Evolutionary conservation across 2,329 filamentous ascomycete genomes (phyloP), one percentile per base, ranked within the genome.

Genomic region (Aspergillus felis): DNA sequence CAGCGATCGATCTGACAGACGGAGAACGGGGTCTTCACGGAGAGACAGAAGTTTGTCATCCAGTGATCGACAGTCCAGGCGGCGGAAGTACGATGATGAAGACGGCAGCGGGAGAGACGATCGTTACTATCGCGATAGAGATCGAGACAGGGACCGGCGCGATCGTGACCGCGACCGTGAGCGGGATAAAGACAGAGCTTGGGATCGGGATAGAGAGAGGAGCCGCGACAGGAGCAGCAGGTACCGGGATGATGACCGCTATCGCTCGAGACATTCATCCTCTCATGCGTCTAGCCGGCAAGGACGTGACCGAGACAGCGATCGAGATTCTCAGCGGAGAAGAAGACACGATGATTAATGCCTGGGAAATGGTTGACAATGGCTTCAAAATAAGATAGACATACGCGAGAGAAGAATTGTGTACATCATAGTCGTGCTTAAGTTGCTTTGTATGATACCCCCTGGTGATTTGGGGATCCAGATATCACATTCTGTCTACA

Each of bases 51-150:
- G 70, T 64, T 69, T 62, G 44, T 69, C 72, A 65, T 55, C 70
- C 58, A 63, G 71, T 47, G 69, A 73, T 53, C 69, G 70, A 27
- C 66, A 75, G 52, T 72, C 71, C 20, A 66, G 70, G 51, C 68
- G 71, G 41, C 73, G 71, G 42, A 69, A 68, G 46, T 70, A 76
- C 57, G 69, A 71, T 6, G 78, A 79, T 61, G 70, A 69, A 29
- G 71, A 66, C 57, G 62, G 64, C 50, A 70, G 66, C 24, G 62
- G 68, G 32, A 66, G 62, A 50, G 68, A 71, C 56, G 71, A 76
- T 55, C 70, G 72, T 35, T 66, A 73, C 48, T 70, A 73, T 57
- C 68, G 68, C 27, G 67, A 70, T 41, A 61, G 64, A 28, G 68
- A 70, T 35, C 59, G 61, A 28, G 61, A 65, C 28, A 56, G 57